Base-by-base conservation (phyloP, 106 monocot genomes). In the Phalaenopsis equestris region DNA sequence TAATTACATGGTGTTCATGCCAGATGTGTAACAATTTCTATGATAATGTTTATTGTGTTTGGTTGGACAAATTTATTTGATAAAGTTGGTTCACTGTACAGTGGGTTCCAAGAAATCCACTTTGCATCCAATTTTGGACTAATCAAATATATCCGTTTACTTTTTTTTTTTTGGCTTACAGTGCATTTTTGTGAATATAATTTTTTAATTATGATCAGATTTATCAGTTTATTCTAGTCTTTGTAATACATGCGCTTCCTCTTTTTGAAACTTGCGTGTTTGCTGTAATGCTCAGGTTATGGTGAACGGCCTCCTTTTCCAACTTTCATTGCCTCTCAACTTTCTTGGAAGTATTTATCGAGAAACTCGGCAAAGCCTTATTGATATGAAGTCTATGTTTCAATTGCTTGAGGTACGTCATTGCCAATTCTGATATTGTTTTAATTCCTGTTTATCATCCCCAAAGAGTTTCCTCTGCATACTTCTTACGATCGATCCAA, bases 371-470 rank as follows among this genome's bases (percentile, higher is more conserved):
- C 98, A 99, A 79, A 99, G 98, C 78, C 94, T 99, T 76, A 99
- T 99, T 84, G 98, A 99, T 84, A 91, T 99, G 94, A 93, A 99
- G 81, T 86, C 94, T 37, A 94, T 99, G 98, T 99, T 99, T 87
- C 98, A 94, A 79, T 90, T 99, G 79, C 92, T 99, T 67, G 94
- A 99, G 98, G 98, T 99, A 88, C 72, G 72, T 77, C 24, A 4
- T 5, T 68, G 49, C 70, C 12, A 14, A 70, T 38, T 70, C 70
- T 70, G 36, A 70, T 70, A 70, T 39, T 70, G 14, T 11, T 70
- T 39, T 38, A 70, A 36, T 70, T 39, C 39, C 14, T 38, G 36
- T 15, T 38, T 70, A 21, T 70, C 0, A 36, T 70, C 3, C 39
- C 70, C 39, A 38, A 70, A 70, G 23, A 68, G 14, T 38, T 70